Conservation (phyloP, 768 basidiomycete genomes). For the Mycena rebaudengoi region DNA sequence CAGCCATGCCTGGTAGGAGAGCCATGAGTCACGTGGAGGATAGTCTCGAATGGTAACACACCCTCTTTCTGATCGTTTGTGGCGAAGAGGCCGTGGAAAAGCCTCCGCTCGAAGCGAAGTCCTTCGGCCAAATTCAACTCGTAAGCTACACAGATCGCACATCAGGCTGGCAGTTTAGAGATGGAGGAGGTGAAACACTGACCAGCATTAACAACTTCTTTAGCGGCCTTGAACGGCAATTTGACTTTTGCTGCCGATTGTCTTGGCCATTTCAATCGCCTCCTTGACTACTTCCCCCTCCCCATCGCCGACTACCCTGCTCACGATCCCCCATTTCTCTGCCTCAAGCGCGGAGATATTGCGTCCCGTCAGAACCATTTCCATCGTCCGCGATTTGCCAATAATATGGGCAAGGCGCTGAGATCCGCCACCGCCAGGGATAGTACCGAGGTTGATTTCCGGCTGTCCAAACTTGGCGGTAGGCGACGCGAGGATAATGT, state of each 20-base stretch:
- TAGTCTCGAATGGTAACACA: background rate
- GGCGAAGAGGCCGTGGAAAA: conserved; percentile 93
- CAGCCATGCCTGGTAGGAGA: conserved; percentile 82
- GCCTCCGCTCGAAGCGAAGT: conserved; percentile 83
- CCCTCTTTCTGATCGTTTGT: conserved; percentile 97
- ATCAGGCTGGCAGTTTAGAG: background rate
- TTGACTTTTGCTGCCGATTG: conserved; percentile 83
- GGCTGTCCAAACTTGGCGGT: conserved; percentile 95
- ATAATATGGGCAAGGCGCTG: conserved; percentile 87
- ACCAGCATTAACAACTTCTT: conserved; percentile 95
- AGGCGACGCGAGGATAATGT: conserved; percentile 92
- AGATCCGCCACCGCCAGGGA: conserved; percentile 94
- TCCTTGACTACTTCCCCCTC: conserved; percentile 86
- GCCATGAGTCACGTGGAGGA: conserved; percentile 10
- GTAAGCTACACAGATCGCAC: conserved; percentile 68
- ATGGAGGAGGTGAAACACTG: conserved; percentile 20
- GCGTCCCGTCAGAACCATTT: conserved; percentile 89
- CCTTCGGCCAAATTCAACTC: conserved; percentile 87
- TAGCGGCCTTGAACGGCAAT: conserved; percentile 86
- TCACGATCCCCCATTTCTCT: conserved; percentile 87
- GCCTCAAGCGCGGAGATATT: conserved; percentile 85
- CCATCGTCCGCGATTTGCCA: conserved; percentile 96
- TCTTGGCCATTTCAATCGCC: conserved; percentile 80
- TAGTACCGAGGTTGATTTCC: conserved; percentile 94
- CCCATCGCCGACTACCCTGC: conserved; percentile 78